These are phyloP conservation scores for Coemansia sp. DNA, from an alignment of 192 early-diverging fungal species.

Conservation along the genomic window DNA sequence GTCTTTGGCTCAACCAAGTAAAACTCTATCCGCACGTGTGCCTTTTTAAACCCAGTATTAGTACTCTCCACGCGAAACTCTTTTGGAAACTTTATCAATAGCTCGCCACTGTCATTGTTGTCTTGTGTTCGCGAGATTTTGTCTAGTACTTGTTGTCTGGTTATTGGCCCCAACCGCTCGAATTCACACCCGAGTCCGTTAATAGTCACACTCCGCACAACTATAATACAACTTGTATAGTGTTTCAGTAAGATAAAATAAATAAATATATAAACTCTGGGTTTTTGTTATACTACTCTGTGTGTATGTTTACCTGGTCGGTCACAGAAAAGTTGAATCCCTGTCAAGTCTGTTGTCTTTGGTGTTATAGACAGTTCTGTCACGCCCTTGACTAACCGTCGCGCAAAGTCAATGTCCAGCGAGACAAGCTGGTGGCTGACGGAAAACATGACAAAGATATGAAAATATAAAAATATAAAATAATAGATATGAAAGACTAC, in stretches of 20 bases:
- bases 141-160: constrained; percentile 28
- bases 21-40: constrained; percentile 50
- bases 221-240: background rate
- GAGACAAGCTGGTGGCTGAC: constrained; percentile 57
- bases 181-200: constrained; percentile 30
- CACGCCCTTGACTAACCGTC: constrained; percentile 39
- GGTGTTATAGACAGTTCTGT: constrained; percentile 54
- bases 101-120: constrained; percentile 20
- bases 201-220: constrained; percentile 36
- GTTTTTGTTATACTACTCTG: background rate
- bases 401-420: constrained; percentile 47
- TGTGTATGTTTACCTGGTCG: constrained; percentile 40
- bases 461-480: background rate
- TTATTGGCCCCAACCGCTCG: constrained; percentile 19
- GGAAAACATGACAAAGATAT: constrained; percentile 16
- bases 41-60: background rate
- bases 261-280: too few relatives aligned
- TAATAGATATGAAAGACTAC: background rate
- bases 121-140: constrained; percentile 22
- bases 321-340: constrained; percentile 46
- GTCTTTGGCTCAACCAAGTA: constrained; percentile 32
- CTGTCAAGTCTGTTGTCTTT: constrained; percentile 11
- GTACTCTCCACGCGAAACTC: constrained; percentile 11
- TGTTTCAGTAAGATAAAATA: background rate
- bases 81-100: constrained; percentile 29